Conservation (phyloP, 257 asterid species). For the Fraxinus quadrangulata region DNA sequence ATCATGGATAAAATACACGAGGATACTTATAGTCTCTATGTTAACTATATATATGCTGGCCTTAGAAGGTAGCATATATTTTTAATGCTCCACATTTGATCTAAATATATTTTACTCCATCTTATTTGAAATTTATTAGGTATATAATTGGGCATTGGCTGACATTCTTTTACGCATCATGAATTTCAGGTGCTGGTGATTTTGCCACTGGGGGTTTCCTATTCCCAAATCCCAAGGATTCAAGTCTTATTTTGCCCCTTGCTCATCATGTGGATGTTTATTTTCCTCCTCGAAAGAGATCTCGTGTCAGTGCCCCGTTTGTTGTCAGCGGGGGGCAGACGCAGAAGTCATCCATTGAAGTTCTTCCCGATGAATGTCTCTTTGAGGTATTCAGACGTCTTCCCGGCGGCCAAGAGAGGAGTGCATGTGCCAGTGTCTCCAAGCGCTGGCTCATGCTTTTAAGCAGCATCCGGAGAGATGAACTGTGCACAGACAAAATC, state of each 20-base stretch:
- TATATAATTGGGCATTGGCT: not conserved
- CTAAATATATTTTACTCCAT: not conserved
- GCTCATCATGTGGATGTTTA: conserved; percentile 65
- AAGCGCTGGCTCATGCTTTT: conserved; percentile 91
- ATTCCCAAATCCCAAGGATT: conserved; percentile 54
- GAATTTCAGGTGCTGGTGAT: conserved; percentile 54
- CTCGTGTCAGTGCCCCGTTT: no score
- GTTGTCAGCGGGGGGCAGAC: conserved; percentile 38
- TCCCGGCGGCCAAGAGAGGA: conserved; percentile 64
- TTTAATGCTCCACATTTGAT: not conserved
- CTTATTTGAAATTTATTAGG: not conserved
- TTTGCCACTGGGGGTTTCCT: conserved; percentile 50
- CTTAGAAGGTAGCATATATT: not conserved
- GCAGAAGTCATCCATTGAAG: conserved; percentile 65
- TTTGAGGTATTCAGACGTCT: conserved; percentile 59
- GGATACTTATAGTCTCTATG: not conserved
- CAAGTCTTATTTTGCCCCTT: conserved; percentile 42
- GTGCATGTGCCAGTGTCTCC: conserved; percentile 76
- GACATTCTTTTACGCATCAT: conserved; percentile 5
- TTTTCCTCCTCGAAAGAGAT: conserved; percentile 42
- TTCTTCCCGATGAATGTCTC: conserved; percentile 59
- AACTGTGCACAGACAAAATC: conserved; percentile 5
- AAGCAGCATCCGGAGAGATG: conserved; percentile 71
- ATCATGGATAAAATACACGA: not conserved
- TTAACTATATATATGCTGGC: not conserved